A percentile compares a stretch with the other conserved stretches of the same genome.
Conservation (phyloP, 2,329 filamentous ascomycete genomes). For the Septoria petroselini region DNA sequence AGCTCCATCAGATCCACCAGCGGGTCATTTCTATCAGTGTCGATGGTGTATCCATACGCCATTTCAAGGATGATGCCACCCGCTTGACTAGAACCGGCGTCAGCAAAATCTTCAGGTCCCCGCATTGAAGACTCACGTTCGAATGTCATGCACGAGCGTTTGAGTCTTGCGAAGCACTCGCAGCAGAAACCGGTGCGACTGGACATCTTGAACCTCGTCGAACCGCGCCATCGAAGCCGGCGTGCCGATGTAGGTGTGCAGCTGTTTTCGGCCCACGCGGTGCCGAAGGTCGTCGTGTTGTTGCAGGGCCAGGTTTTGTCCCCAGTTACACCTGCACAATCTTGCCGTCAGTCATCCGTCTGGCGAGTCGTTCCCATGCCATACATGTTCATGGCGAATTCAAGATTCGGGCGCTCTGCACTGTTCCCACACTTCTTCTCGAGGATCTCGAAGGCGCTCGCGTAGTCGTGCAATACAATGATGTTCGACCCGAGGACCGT, state of each 20-base stretch:
- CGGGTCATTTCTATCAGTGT: constrained; percentile 42
- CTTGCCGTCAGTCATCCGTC: background rate
- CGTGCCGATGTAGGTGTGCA: constrained; percentile 48
- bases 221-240: constrained; percentile 42
- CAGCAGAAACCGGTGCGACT: constrained; percentile 46
- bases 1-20: constrained; percentile 44
- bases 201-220: constrained; percentile 45
- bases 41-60: constrained; percentile 48
- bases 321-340: constrained; percentile 38
- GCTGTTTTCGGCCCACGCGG: constrained; percentile 45
- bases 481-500: constrained; percentile 44
- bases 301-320: constrained; percentile 33
- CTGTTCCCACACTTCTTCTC: constrained; percentile 39
- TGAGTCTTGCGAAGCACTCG: constrained; percentile 41
- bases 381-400: constrained; percentile 18
- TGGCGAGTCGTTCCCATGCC: constrained; percentile 13
- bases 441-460: constrained; percentile 41
- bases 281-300: constrained; percentile 8
- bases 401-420: constrained; percentile 39
- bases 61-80: constrained; percentile 46
- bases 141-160: constrained; percentile 43
- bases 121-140: constrained; percentile 25
- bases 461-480: constrained; percentile 43
- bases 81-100: constrained; percentile 28
- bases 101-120: background rate